Conservation (phyloP, 1,139 yeast species). For the Candida tunisiensis region DNA sequence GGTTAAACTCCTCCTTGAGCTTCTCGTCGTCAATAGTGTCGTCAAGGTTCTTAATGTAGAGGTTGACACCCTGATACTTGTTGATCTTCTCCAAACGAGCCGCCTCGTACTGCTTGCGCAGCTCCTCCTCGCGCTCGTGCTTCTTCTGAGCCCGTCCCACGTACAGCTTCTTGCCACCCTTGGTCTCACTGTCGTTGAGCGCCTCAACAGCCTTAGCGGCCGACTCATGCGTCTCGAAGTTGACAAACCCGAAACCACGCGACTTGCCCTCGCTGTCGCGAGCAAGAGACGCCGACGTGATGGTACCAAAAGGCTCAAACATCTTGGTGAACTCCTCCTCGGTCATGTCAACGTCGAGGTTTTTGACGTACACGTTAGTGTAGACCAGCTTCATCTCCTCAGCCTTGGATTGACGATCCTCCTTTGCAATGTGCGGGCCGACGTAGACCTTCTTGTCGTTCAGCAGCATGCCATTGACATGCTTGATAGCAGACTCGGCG, state of each 20-base stretch:
- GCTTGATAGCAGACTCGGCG: conserved; percentile 91
- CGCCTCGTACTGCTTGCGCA: conserved; percentile 89
- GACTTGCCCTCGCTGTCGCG: conserved; percentile 79
- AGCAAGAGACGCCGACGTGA: conserved; percentile 76
- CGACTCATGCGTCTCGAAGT: conserved; percentile 72
- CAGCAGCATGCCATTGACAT: conserved; percentile 96
- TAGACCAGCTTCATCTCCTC: conserved; percentile 86
- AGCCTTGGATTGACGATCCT: conserved; percentile 89
- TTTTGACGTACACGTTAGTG: conserved; percentile 92
- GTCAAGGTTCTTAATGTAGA: conserved; percentile 92
- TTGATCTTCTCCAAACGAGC: conserved; percentile 83
- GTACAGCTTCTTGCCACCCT: conserved; percentile 61
- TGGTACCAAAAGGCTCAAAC: conserved; percentile 59
- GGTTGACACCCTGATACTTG: conserved; percentile 95
- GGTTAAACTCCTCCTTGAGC: conserved; percentile 82
- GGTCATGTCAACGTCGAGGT: conserved; percentile 61
- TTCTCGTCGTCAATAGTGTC: conserved; percentile 83
- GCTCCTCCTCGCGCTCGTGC: conserved; percentile 93
- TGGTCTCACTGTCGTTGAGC: conserved; percentile 74
- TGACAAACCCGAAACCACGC: conserved; percentile 92
- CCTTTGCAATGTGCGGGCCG: conserved; percentile 85
- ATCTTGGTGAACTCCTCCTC: conserved; percentile 52
- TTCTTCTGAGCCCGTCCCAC: conserved; percentile 99
- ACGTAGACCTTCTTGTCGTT: conserved; percentile 95
- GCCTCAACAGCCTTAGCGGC: conserved; percentile 89